phyloP scores from a whole-genome alignment of 345 rosid genomes.

The Syzygium aqueum region DNA sequence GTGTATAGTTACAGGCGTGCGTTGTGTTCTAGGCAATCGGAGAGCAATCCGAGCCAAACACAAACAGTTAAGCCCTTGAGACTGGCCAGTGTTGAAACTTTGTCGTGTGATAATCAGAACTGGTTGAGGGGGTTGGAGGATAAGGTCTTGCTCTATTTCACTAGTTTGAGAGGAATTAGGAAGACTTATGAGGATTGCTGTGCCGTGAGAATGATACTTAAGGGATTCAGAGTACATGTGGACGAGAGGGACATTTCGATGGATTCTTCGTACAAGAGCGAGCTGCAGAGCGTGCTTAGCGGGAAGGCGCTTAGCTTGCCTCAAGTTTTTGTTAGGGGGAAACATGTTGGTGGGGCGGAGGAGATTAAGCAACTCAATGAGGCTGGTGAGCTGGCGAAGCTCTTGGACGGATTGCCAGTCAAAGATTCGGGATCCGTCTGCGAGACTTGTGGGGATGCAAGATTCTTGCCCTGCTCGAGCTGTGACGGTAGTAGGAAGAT shows the following conservation, averaged over 20 bases:
- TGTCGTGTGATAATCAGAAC: neutral
- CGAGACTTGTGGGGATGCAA: slow-evolving; percentile 32
- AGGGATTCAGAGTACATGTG: slow-evolving; percentile 24
- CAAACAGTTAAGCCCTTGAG: neutral
- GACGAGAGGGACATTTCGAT: slow-evolving; percentile 38
- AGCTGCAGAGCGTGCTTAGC: slow-evolving; percentile 14
- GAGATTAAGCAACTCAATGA: slow-evolving; percentile 34
- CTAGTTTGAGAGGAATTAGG: slow-evolving; percentile 33
- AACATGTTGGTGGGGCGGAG: slow-evolving; percentile 31
- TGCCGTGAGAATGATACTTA: slow-evolving; percentile 28
- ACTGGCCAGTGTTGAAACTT: neutral
- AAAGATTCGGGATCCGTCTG: slow-evolving; percentile 18
- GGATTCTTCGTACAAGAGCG: slow-evolving; percentile 26
- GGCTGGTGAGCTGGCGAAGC: slow-evolving; percentile 23
- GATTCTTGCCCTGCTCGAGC: slow-evolving; percentile 33
- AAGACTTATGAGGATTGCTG: slow-evolving; percentile 34
- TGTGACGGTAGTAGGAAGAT: slow-evolving; percentile 37
- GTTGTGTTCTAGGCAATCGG: slow-evolving; percentile 5
- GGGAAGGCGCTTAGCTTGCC: slow-evolving; percentile 22
- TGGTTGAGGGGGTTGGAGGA: neutral
- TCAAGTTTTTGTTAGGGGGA: slow-evolving; percentile 28
- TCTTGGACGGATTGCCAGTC: slow-evolving; percentile 25
- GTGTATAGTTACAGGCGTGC: slow-evolving; percentile 14
- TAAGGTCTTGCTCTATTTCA: slow-evolving; percentile 8
- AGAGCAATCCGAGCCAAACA: neutral